Evolutionary conservation across 257 asterid species (phyloP), one percentile per base, ranked within the genome.

Genomic region (Salvia miltiorrhiza): DNA sequence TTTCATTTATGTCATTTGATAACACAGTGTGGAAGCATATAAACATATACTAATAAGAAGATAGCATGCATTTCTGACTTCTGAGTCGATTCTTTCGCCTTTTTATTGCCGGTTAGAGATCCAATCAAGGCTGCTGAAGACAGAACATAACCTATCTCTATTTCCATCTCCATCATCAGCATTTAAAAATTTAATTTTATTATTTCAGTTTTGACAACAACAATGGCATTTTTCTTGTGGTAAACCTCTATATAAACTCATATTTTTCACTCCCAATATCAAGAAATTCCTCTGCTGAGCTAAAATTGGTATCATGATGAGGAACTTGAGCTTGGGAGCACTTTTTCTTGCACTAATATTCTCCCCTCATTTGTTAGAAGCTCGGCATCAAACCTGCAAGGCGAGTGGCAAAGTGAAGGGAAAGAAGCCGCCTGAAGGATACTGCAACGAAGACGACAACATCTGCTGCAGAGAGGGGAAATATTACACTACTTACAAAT

Each of bases 391-490:
- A 6, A 7, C 69, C 2, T 76, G 80, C 75, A 78, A 69, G 39
- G 73, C 83, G 12, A 81, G 83, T 65, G 83, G 83, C 52, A 69
- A 69, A 17, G 59, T 81, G 26, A 49, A 32, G 49, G 83, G 83
- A 9, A 32, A 45, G 20, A 78, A 64, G 1, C 75, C 79, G 0
- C 80, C 70, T 9, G 54, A 53, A 6, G 76, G 70, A 10, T 57
- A 74, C 16, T 78, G 86, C 55, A 75, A 78, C 45, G 76, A 67
- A 28, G 71, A 81, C 17, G 71, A 72, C 69, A 63, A 82, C 6
- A 73, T 74, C 0, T 81, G 83, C 60, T 81, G 86, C 37, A 28
- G 26, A 50, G 70, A 47, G 16, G 86, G 40, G 83, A n/a, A 75
- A 20, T 20, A 11, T 33, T 81, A 77, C 56, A 61, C 70, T 40